Percentiles rank a stretch among this genome's conserved stretches.
Conservation (phyloP, 257 asterid species). For the Nicotiana paniculata region DNA sequence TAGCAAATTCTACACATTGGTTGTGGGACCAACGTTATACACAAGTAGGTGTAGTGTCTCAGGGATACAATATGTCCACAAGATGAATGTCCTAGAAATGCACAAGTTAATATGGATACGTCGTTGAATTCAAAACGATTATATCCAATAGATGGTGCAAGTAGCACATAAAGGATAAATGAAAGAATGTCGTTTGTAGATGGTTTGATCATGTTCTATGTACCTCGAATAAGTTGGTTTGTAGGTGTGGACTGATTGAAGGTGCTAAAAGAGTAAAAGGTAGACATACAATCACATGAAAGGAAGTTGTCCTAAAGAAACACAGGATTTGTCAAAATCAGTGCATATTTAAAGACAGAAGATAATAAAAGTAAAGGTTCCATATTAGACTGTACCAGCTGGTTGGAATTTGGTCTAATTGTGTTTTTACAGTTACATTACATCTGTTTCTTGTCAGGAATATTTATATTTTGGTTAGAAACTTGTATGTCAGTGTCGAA, state of each 20-base stretch:
- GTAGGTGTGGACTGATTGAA: neutral
- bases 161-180: neutral
- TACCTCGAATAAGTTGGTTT: neutral
- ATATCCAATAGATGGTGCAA: neutral
- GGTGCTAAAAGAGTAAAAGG: neutral
- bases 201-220: neutral
- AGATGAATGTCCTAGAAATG: neutral
- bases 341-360: neutral
- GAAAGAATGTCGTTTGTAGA: neutral
- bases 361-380: neutral
- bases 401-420: neutral
- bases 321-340: neutral
- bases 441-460: neutral
- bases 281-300: neutral
- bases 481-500: neutral
- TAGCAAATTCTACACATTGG: neutral
- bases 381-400: neutral
- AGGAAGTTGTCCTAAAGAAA: neutral
- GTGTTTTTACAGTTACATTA: neutral
- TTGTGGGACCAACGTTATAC: neutral
- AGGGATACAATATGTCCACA: neutral
- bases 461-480: neutral
- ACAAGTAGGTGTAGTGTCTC: neutral
- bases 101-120: neutral
- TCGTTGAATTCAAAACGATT: neutral